A percentile compares a stretch with the other conserved stretches of the same genome.
phyloP scores from a whole-genome alignment of 2,329 filamentous ascomycete genomes.

The Fusarium annulatum region DNA sequence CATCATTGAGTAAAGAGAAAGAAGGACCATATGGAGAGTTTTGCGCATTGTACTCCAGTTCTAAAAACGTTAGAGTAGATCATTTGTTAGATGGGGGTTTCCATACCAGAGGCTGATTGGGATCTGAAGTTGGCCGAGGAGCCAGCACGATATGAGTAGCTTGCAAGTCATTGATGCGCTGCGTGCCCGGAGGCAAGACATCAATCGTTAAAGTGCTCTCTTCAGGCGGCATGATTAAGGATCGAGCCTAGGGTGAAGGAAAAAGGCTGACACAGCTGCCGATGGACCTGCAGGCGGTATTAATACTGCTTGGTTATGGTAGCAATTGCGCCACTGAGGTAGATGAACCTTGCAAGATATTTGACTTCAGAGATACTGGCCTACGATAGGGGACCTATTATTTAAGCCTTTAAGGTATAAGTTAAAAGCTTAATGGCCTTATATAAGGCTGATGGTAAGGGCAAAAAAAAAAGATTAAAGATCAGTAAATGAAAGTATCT shows the following conservation, averaged over 20 bases:
- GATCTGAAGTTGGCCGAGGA: constrained; percentile 32
- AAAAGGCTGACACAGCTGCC: too few species aligned
- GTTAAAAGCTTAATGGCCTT: too few species aligned
- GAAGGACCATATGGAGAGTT: constrained; percentile 15
- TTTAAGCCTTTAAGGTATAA: too few species aligned
- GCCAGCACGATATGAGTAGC: constrained; percentile 27
- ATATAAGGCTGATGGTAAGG: too few species aligned
- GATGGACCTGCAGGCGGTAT: too few species aligned
- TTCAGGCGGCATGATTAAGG: background rate
- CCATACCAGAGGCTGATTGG: constrained; percentile 31
- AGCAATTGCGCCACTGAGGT: too few species aligned
- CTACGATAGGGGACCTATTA: too few species aligned
- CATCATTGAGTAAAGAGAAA: constrained; percentile 33
- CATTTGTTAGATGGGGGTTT: background rate
- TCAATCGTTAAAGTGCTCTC: background rate
- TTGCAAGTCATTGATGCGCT: constrained; percentile 27
- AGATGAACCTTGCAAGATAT: too few species aligned
- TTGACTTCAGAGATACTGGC: too few species aligned
- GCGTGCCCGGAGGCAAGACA: constrained; percentile 27
- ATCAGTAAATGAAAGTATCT: too few species aligned
- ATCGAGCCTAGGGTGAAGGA: too few species aligned
- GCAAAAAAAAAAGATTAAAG: background rate
- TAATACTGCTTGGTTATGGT: too few species aligned
- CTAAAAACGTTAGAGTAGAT: background rate
- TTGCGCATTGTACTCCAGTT: constrained; percentile 36